These are phyloP conservation scores for Xylaria digitata DNA, from an alignment of 2,329 filamentous ascomycete species.

Conservation along the genomic window DNA sequence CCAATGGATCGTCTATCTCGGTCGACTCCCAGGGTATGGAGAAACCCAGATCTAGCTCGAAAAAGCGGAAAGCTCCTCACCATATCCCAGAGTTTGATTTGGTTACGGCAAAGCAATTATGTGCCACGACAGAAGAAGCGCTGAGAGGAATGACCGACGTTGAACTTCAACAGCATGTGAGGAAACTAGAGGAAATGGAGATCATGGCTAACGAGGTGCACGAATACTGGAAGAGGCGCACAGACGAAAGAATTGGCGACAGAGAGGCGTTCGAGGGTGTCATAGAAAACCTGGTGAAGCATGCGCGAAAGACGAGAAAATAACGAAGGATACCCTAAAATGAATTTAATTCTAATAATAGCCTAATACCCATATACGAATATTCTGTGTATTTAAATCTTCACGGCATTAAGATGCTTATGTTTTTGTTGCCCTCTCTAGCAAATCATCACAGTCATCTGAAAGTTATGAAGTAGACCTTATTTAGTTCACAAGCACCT, in stretches of 20 bases:
- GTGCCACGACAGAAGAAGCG: conserved; percentile 85
- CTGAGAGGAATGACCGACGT: conserved; percentile 80
- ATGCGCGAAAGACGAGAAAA: conserved; percentile 86
- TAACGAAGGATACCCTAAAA: conserved; percentile 58
- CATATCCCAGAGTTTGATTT: conserved; percentile 82
- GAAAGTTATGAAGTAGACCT: too few species aligned
- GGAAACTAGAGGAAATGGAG: conserved; percentile 75
- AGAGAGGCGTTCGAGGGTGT: conserved; percentile 95
- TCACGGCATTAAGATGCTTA: too few species aligned
- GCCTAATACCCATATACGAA: conserved; percentile 23
- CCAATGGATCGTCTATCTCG: conserved; percentile 67
- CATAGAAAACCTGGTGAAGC: conserved; percentile 95
- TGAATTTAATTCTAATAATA: conserved; percentile 28
- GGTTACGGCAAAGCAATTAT: conserved; percentile 80
- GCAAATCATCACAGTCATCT: too few species aligned
- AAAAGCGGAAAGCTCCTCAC: conserved; percentile 67
- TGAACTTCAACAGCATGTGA: conserved; percentile 79
- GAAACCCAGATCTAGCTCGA: conserved; percentile 52
- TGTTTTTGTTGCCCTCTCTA: too few species aligned
- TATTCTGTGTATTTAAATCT: not conserved
- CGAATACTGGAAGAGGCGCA: conserved; percentile 87
- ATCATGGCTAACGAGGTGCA: conserved; percentile 79
- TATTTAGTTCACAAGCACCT: too few species aligned
- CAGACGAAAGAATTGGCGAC: conserved; percentile 88
- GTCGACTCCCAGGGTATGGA: conserved; percentile 69